A percentile compares a stretch with the other conserved stretches of the same genome.
These are phyloP conservation scores for Panaeolus papilionaceus DNA, from an alignment of 768 basidiomycete species.

Conservation along the genomic window DNA sequence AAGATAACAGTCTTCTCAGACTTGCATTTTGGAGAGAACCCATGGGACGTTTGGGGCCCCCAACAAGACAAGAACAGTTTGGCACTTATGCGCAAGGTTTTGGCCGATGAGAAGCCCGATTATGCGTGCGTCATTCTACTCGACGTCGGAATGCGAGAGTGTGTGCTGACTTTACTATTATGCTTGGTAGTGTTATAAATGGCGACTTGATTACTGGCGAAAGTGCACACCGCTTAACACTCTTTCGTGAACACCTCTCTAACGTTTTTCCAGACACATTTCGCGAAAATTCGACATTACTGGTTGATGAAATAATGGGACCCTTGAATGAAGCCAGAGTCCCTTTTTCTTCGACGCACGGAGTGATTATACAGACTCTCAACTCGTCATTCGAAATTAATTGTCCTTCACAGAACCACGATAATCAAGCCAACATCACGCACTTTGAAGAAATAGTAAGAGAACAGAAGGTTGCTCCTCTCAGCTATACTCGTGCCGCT, in stretches of 20 bases:
- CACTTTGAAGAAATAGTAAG: slow-evolving; percentile 68
- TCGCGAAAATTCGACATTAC: slow-evolving; percentile 63
- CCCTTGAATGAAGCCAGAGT: slow-evolving; percentile 60
- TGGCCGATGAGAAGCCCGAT: slow-evolving; percentile 63
- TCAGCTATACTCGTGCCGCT: slow-evolving; percentile 64
- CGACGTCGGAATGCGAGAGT: not conserved
- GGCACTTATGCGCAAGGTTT: slow-evolving; percentile 56
- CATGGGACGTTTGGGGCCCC: slow-evolving; percentile 70
- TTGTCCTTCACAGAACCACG: slow-evolving; percentile 58
- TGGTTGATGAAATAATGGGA: slow-evolving; percentile 64
- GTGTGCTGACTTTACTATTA: not conserved
- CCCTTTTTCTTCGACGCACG: slow-evolving; percentile 70
- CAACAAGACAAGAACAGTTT: slow-evolving; percentile 66
- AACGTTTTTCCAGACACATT: slow-evolving; percentile 53
- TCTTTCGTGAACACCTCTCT: not conserved
- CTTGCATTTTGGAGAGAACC: slow-evolving; percentile 75
- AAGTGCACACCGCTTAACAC: slow-evolving; percentile 38
- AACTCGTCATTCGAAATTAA: slow-evolving; percentile 1
- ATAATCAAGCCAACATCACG: slow-evolving; percentile 72
- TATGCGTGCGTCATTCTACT: slow-evolving; percentile 55
- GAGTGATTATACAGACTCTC: slow-evolving; percentile 45
- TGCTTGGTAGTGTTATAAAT: slow-evolving; percentile 57
- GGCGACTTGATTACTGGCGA: slow-evolving; percentile 77
- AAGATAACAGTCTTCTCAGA: slow-evolving; percentile 75
- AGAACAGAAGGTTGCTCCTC: slow-evolving; percentile 56